Conservation (phyloP, 345 rosid genomes). For the Populus alba region DNA sequence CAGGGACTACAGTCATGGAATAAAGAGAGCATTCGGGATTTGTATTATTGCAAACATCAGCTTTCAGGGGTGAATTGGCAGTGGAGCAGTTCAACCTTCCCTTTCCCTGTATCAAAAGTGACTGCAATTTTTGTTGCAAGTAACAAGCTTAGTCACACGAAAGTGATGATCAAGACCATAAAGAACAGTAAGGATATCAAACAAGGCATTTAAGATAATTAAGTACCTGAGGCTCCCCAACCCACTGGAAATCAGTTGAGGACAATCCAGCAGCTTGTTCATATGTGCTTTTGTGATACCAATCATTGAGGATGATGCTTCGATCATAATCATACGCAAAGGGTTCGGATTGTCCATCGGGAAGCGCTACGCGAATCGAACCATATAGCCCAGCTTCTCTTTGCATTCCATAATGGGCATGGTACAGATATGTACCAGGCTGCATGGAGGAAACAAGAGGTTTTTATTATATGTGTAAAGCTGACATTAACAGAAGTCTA, state of each 20-base stretch:
- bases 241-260: constrained; percentile 61
- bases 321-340: constrained; percentile 57
- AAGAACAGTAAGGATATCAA: neutral
- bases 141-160: neutral
- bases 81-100: constrained; percentile 63
- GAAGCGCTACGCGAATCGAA: constrained; percentile 51
- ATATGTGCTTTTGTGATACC: constrained; percentile 64
- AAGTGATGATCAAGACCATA: neutral
- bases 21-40: constrained; percentile 51
- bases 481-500: too few relatives aligned
- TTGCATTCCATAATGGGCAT: constrained; percentile 82
- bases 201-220: neutral
- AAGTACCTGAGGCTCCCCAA: constrained; percentile 70
- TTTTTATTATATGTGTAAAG: too few relatives aligned
- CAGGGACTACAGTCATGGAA: constrained; percentile 43
- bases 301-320: constrained; percentile 62
- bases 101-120: constrained; percentile 68
- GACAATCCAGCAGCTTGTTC: constrained; percentile 64
- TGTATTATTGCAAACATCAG: constrained; percentile 40
- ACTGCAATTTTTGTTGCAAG: constrained; percentile 33
- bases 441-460: constrained; percentile 15
- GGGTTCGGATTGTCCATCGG: constrained; percentile 50
- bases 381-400: constrained; percentile 70
- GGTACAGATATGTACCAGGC: constrained; percentile 75
- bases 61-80: constrained; percentile 18